Evolutionary conservation across 2,329 filamentous ascomycete species (phyloP).

Genomic region (Thelonectria olida): DNA sequence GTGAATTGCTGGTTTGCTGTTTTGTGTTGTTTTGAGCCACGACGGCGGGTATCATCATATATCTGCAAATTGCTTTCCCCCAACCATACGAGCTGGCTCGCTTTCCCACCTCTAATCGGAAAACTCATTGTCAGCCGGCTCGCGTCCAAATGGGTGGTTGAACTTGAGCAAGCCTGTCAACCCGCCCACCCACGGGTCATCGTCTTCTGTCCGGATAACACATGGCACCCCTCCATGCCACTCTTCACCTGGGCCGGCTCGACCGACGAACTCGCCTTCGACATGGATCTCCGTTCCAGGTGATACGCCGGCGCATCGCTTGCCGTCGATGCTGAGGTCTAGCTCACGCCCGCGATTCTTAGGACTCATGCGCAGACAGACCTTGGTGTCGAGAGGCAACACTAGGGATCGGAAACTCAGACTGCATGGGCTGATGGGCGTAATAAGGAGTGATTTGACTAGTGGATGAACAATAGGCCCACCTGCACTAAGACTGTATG

Average conservation of each 20-base stretch:
- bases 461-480: slow-evolving; percentile 95
- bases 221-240: slow-evolving; percentile 89
- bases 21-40: neutral
- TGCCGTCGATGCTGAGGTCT: slow-evolving; percentile 82
- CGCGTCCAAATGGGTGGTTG: slow-evolving; percentile 88
- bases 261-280: slow-evolving; percentile 81
- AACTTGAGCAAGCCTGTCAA: slow-evolving; percentile 95
- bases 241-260: slow-evolving; percentile 51
- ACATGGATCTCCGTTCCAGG: slow-evolving; percentile 88
- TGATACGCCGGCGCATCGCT: slow-evolving; percentile 71
- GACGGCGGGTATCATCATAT: slow-evolving; percentile 11
- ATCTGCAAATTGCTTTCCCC: neutral
- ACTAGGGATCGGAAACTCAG: slow-evolving; percentile 93
- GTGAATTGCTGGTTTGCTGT: neutral
- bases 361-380: slow-evolving; percentile 82
- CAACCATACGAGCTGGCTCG: neutral
- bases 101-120: slow-evolving; percentile 30
- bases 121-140: slow-evolving; percentile 43
- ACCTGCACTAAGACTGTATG: slow-evolving; percentile 92
- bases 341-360: slow-evolving; percentile 81
- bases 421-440: slow-evolving; percentile 92
- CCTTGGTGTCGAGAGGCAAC: slow-evolving; percentile 84
- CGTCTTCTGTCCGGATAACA: slow-evolving; percentile 79
- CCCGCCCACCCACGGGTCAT: slow-evolving; percentile 97
- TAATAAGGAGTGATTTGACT: slow-evolving; percentile 87